Evolutionary conservation across 2,329 filamentous ascomycete species (phyloP), one percentile per base, ranked within the genome.

Genomic region (Ceratocystiopsis brevicomis): DNA sequence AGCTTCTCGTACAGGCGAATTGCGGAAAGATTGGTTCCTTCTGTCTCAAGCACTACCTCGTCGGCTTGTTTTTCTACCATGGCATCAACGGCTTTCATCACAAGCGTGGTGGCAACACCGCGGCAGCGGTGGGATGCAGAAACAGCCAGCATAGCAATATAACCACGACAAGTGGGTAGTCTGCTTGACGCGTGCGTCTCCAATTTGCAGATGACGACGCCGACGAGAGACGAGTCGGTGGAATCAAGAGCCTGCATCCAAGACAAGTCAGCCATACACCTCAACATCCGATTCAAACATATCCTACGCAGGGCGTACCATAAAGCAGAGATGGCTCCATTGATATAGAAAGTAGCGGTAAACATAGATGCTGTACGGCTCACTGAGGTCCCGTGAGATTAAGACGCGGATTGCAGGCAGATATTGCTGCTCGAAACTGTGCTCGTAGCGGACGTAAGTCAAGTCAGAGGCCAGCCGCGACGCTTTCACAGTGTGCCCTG

Each of bases 291-390:
- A 17, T 4, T 30, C 25, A 6, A 34, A 19, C 8, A 17, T 3
- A 38, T 9, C n/a, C 12, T 3, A 38, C 9, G 21, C 12, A 30
- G 15, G 10, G 43, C 57, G 33, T 63, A 88, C 86, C 77, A 96
- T 83, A 61, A 85, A 96, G 61, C 90, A 98, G n/a, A 98, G 66
- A 56, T 96, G 81, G 6, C 83, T 82, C 90, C 90, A 98, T 71
- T 96, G 86, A 57, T 92, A 94, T 16, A 98, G 67, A 54, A 98
- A 98, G 60, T 98, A 98, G 32, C 90, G 78, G 61, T 96, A 98
- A 46, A 98, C 90, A 64, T 98, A 98, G 58, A 98, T 96, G 62
- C 88, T 96, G 60, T 98, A 98, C 1, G 90, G 90, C 60, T 98
- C 90, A 52, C 88, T 96, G 41, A 98, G 71, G 57, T 96, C 90